These are phyloP conservation scores for Fusarium sp. DNA, from an alignment of 2,329 filamentous ascomycete genomes.

Conservation along the genomic window DNA sequence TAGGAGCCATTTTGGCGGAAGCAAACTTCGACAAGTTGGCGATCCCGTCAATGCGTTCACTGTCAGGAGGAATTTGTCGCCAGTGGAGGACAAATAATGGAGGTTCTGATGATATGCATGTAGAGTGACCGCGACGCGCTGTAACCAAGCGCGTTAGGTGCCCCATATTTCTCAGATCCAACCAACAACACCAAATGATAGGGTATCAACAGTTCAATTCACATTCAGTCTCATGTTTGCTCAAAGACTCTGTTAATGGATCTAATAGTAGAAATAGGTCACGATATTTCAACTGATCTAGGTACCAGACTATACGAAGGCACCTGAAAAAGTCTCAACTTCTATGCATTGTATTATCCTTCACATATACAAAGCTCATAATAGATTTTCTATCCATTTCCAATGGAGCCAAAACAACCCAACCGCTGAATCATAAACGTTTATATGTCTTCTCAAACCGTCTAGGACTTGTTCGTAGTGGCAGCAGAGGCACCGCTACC, in stretches of 20 bases:
- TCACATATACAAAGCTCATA: background rate
- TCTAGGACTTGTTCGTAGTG: conserved; percentile 5
- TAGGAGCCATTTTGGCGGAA: conserved; percentile 71
- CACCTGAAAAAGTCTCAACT: background rate
- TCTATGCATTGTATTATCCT: background rate
- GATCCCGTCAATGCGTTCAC: no score
- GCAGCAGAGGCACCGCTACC: conserved; percentile 19
- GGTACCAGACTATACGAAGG: no score
- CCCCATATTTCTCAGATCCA: conserved; percentile 9
- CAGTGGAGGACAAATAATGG: background rate
- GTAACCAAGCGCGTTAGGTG: conserved; percentile 42
- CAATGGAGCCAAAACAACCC: background rate
- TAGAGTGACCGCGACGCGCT: conserved; percentile 34
- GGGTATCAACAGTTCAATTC: no score
- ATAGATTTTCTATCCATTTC: background rate
- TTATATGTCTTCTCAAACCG: background rate
- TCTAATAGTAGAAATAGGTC: no score
- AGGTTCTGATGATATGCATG: background rate
- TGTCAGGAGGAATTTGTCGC: background rate
- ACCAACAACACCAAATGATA: background rate
- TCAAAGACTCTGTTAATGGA: no score
- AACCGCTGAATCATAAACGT: conserved; percentile 16
- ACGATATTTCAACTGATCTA: background rate
- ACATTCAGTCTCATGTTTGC: no score
- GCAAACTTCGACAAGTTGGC: no score